Base-by-base conservation (phyloP, 2,329 filamentous ascomycete species). In the Penicillium occitanis region DNA sequence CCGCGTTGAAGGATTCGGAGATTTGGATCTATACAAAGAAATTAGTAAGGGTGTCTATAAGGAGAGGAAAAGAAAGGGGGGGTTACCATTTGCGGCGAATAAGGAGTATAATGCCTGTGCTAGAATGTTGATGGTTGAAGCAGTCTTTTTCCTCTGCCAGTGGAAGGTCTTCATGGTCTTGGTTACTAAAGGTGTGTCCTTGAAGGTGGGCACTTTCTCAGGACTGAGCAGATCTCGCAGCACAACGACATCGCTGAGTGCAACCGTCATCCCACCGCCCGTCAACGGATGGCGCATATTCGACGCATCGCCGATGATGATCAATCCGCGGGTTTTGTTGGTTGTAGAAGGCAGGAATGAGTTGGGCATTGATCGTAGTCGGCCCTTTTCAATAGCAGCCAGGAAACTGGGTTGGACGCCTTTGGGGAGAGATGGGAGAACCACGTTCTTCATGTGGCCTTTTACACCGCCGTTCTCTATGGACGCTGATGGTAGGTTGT, bases 211-310 rank as follows among this genome's bases (percentile, higher is more conserved):
- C 0, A 97, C 85, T 7, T 81, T 79, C 46, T 85, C 80, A 0
- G 92, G 93, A 44, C 87, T 83, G 1, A 99, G 86, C 25, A 97
- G 82, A 8, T 90, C 85, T 0, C 90, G 83, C 30, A 99, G 85
- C 1, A 96, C 79, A 11, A 95, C 85, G 1, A 91, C 93, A 75
- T 99, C 95, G 80, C 94, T 96, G 78, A 99, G 91, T 1, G 92
- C 95, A 1, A 98, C 95, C 0, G 94, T 98, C 95, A 99, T 99
- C 72, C 95, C 95, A 70, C 95, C 95, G 63, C 95, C 95, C 0
- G 95, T 99, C 13, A 99, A 85, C 1, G 95, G 95, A 80, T 99
- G 95, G n/a, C 95, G 91, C 95, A 99, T 99, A 82, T 99, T 99
- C 85, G 96, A 90, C 14, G 95, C 94, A 76, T 99, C 95, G 67